A percentile compares a stretch with the other conserved stretches of the same genome.
Evolutionary conservation across 495 filamentous ascomycete genomes (phyloP).

Genomic region (Penicillium samsonianum): DNA sequence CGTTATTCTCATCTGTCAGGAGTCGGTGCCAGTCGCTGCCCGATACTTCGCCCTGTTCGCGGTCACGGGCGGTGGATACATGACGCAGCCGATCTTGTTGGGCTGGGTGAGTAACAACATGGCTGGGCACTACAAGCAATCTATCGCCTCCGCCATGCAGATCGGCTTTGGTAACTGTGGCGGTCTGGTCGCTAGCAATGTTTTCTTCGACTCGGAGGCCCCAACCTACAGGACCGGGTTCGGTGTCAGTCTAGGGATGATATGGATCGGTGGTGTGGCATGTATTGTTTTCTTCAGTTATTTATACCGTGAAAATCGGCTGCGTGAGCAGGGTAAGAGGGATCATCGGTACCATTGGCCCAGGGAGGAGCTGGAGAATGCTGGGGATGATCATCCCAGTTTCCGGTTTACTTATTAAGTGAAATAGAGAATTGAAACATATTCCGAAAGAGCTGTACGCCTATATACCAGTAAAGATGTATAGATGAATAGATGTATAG

Average conservation of each 20-base stretch:
- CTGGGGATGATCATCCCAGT: conserved; percentile 61
- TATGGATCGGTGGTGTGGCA: conserved; percentile 50
- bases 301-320: conserved; percentile 54
- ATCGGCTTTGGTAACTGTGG: conserved; percentile 55
- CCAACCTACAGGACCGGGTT: conserved; percentile 54
- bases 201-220: conserved; percentile 50
- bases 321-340: conserved; percentile 54
- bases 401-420: conserved; percentile 54
- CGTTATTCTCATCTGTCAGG: conserved; percentile 49
- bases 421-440: neutral
- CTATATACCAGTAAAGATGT: neutral
- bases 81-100: conserved; percentile 47
- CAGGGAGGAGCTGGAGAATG: conserved; percentile 51
- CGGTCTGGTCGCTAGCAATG: conserved; percentile 55
- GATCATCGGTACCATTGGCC: conserved; percentile 48
- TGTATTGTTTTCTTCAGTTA: conserved; percentile 45
- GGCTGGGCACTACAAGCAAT: conserved; percentile 59
- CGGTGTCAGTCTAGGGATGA: conserved; percentile 48
- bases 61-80: conserved; percentile 48
- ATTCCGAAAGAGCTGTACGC: neutral
- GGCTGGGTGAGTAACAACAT: conserved; percentile 59
- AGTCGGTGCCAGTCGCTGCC: conserved; percentile 34
- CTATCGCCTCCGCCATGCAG: conserved; percentile 51
- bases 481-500: too few relatives aligned
- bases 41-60: conserved; percentile 56